These are phyloP conservation scores for Cladosporium sphaerospermum DNA, from an alignment of 2,329 filamentous ascomycete genomes.

Conservation along the genomic window DNA sequence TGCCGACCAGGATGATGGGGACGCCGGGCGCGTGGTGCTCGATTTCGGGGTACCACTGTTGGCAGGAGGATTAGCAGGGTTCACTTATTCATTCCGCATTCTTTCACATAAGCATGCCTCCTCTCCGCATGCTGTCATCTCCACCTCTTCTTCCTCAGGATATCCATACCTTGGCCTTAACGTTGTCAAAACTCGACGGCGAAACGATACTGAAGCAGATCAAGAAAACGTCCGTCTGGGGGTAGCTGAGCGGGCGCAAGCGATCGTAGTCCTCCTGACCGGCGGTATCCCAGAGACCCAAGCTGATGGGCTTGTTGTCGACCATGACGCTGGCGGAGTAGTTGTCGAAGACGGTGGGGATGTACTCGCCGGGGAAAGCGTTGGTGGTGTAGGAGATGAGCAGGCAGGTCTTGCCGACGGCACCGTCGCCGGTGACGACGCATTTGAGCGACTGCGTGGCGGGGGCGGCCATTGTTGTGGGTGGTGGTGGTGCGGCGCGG, in stretches of 20 bases:
- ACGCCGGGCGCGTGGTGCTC: slow-evolving; percentile 93
- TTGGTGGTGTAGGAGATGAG: slow-evolving; percentile 99
- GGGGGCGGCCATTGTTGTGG: slow-evolving; percentile 18
- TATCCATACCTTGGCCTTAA: slow-evolving; percentile 83
- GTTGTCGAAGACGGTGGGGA: slow-evolving; percentile 98
- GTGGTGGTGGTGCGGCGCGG: slow-evolving; percentile 5
- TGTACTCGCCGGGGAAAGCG: slow-evolving; percentile 99
- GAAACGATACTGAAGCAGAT: slow-evolving; percentile 99
- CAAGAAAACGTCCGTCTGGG: slow-evolving; percentile 95
- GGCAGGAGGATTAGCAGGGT: not conserved
- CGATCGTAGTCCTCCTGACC: slow-evolving; percentile 98
- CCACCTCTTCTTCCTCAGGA: not conserved
- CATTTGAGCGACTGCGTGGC: slow-evolving; percentile 58
- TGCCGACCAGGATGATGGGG: slow-evolving; percentile 93
- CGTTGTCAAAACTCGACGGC: slow-evolving; percentile 97
- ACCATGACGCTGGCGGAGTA: slow-evolving; percentile 99
- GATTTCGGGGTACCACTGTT: slow-evolving; percentile 95
- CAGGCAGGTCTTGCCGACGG: slow-evolving; percentile 99
- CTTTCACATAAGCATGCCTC: not conserved
- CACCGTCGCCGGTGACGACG: slow-evolving; percentile 98
- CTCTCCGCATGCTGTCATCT: not conserved
- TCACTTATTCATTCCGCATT: no score
- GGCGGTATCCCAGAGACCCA: slow-evolving; percentile 97
- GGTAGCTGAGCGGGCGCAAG: slow-evolving; percentile 89
- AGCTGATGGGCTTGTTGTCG: slow-evolving; percentile 92